Evolutionary conservation across 441 rosid species (phyloP).

Genomic region (Pelargonium fulgidum): DNA sequence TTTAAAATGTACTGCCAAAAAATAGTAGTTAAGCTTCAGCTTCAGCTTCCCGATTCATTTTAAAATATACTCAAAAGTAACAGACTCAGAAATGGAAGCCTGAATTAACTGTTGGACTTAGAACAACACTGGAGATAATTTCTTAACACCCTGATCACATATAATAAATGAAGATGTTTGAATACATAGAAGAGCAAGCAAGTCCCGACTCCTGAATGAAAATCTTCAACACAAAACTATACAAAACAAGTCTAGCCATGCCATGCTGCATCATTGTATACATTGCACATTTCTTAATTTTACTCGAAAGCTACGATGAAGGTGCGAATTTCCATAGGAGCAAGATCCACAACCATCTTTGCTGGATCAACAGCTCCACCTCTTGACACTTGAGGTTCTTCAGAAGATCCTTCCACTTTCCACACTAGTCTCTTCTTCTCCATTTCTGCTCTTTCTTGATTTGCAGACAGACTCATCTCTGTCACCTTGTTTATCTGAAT

Average conservation of each 20-base stretch:
- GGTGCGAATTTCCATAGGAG: conserved; percentile 46
- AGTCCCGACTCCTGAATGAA: neutral
- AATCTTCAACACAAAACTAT: neutral
- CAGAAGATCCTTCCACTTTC: conserved; percentile 31
- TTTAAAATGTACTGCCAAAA: too few species aligned
- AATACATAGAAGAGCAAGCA: neutral
- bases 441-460: conserved; percentile 40
- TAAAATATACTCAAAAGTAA: too few species aligned
- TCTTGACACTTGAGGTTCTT: conserved; percentile 22
- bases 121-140: too few species aligned
- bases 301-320: conserved; percentile 24
- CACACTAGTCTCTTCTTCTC: conserved; percentile 37
- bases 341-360: conserved; percentile 33
- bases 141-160: too few species aligned
- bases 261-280: neutral
- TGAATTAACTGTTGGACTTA: too few species aligned
- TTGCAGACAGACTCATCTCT: conserved; percentile 37
- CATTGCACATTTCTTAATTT: neutral
- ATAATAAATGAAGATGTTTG: too few species aligned
- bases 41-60: too few species aligned
- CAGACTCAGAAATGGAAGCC: too few species aligned
- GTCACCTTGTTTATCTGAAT: conserved; percentile 30
- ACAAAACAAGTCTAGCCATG: neutral
- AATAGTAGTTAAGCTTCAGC: too few species aligned
- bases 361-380: conserved; percentile 36